These are phyloP conservation scores for Phyllosticta citribraziliensis DNA, from an alignment of 2,329 filamentous ascomycete species.

Conservation along the genomic window DNA sequence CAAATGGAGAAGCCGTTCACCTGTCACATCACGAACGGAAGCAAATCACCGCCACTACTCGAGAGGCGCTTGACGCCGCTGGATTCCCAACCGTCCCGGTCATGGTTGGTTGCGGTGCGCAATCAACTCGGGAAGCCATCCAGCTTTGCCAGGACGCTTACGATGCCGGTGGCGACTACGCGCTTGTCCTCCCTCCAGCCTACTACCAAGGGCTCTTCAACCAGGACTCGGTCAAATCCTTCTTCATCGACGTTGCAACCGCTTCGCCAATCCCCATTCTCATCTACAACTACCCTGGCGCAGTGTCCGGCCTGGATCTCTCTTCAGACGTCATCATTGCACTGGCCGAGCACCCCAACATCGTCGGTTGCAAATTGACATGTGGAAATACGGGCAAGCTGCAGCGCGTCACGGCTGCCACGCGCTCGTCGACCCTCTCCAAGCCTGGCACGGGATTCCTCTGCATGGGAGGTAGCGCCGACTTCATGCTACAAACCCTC, in stretches of 20 bases:
- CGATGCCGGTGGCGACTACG: slow-evolving; percentile 62
- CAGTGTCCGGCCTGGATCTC: slow-evolving; percentile 53
- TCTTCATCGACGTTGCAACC: slow-evolving; percentile 56
- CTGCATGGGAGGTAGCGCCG: slow-evolving; percentile 62
- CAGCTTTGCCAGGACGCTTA: slow-evolving; percentile 59
- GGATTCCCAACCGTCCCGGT: slow-evolving; percentile 58
- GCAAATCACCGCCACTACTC: slow-evolving; percentile 58
- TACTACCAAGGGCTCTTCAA: slow-evolving; percentile 64
- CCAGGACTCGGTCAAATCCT: slow-evolving; percentile 48
- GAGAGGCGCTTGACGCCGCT: slow-evolving; percentile 56
- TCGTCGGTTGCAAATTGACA: slow-evolving; percentile 59
- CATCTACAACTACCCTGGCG: slow-evolving; percentile 62
- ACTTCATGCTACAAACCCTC: slow-evolving; percentile 63
- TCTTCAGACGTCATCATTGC: slow-evolving; percentile 53
- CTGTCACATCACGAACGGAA: slow-evolving; percentile 61
- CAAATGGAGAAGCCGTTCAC: slow-evolving; percentile 76
- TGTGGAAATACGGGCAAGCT: slow-evolving; percentile 63
- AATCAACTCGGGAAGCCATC: slow-evolving; percentile 65
- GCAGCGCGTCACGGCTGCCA: slow-evolving; percentile 48
- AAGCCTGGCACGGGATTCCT: slow-evolving; percentile 48
- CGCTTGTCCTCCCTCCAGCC: slow-evolving; percentile 63
- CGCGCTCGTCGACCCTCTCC: slow-evolving; percentile 28
- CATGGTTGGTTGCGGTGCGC: slow-evolving; percentile 65
- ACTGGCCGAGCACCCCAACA: slow-evolving; percentile 53
- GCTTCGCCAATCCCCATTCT: slow-evolving; percentile 54